Evolutionary conservation across 2,329 filamentous ascomycete genomes (phyloP), one percentile per base, ranked within the genome.

Genomic region (Chalaropsis ovoidea): DNA sequence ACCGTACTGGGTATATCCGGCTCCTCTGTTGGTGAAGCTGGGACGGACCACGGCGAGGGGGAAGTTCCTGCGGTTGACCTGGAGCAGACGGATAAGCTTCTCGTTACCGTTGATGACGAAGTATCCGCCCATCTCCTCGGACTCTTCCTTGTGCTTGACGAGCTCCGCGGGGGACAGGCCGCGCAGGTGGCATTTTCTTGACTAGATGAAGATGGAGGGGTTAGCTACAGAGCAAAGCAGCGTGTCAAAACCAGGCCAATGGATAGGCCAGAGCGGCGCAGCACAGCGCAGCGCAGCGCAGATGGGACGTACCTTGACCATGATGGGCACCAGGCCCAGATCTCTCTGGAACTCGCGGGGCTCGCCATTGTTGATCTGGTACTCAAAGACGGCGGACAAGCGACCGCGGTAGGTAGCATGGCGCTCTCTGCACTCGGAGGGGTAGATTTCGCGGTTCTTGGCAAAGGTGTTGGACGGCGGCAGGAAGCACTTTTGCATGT

Each of bases 41-140:
- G 88, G 86, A 73, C 94, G 89, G 71, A 90, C 84, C 74, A 97
- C 96, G 60, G 93, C 93, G 84, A 96, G 89, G 62, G 94, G 93
- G 73, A 90, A 96, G 75, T 99, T 99, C 72, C 94, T 83, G 75
- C 90, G 85, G 73, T 91, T 90, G 68, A 97, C 84, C 69, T 96
- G 86, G 69, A 99, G 81, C 79, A 97, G 86, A 73, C 94, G 90
- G 71, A 97, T 91, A 67, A 97, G 84, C 78, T 96, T 97, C 76
- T 99, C 94, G 72, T 92, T 96, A 69, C 94, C 94, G 74, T 99
- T 99, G 72, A 99, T 89, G 71, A 99, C 86, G 73, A 97, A 99
- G 75, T 97, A 99, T 56, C 94, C 94, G 45, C 94, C 94, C 41
- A 97, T 77, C 76, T 99, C 94, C 76, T 99, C 94, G 0, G 92